Evolutionary conservation across 169 alveolate species (phyloP), one percentile per base, ranked within the genome.

Genomic region (Babesia bovis): DNA sequence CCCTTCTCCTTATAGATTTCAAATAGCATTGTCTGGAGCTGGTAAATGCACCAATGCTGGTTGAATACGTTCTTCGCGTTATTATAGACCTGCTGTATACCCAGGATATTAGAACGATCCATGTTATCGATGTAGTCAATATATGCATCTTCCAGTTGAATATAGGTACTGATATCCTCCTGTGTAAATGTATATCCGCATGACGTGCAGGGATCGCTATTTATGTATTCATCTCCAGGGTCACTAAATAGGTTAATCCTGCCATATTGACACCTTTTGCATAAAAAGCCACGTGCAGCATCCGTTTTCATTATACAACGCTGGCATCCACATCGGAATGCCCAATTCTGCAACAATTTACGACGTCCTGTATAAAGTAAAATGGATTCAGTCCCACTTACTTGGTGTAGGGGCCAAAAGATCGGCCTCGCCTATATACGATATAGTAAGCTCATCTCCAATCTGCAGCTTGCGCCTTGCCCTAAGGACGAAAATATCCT

Each of bases 381-480:
- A 0, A 23, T 23, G 33, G 33, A 15, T 30, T 35, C 7, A 60
- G 49, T 19, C 17, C 61, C 36, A 68, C 63, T 50, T 82, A 87
- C 92, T 84, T 51, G 77, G 81, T 13, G 94, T 85, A n/a, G 94
- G 89, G 26, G 85, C 71, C 50, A 90, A 81, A 42, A 91, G 84
- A 55, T 91, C 95, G 32, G 83, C 82, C 56, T 91, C 95, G 13
- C 94, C 90, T 44, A 91, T 82, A 71, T 91, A 91, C 7, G 95
- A 91, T 56, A 91, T 91, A n/a, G 95, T 91, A 4, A 91, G 59
- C 61, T 91, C 95, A 53, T 91, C 95, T 23, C 95, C 95, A 26
- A 86, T 85, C 35, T 66, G 74, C 51, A 91, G 67, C 44, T 83
- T 74, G 21, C 87, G 79, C 41, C 94, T 83, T 15, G 95, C 90